Base-by-base conservation (phyloP, 2,329 filamentous ascomycete genomes). In the Chrysosporium queenslandicum region DNA sequence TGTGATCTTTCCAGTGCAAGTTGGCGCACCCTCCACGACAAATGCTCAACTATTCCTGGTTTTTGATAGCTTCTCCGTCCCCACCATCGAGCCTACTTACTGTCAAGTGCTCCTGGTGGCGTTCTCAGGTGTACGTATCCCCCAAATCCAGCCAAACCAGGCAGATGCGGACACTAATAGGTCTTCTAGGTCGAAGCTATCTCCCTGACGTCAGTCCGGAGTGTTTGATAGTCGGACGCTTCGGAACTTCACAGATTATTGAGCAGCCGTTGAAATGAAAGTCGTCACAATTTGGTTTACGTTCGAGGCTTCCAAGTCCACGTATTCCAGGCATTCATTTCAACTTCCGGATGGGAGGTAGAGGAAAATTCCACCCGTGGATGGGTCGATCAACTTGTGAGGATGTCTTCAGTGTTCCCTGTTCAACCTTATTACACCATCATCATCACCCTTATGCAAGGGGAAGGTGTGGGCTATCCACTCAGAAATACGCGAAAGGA, bases 361-460 rank as follows among this genome's bases (percentile, higher is more conserved):
- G 16, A 25, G 4, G 16, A n/a, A 4, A 16, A 16, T 30, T 45
- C 11, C 12, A 3, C 25, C 25, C 7, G 27, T n/a, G 14, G 12
- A n/a, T 5, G 8, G 2, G 29, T n/a, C 16, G 46, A 49, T 49
- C 21, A 25, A 39, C 46, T 37, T 18, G 21, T 16, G 20, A 30
- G 37, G 36, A 6, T 49, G 23, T 40, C 37, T 41, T 49, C 46
- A 40, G 21, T 20, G 23, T 20, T 40, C 48, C 27, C 48, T 50
- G 48, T 36, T 12, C 11, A 43, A 34, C 30, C 37, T 43, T 50
- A 34, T 37, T 36, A 16, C 37, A 23, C 18, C 18, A 7, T 32
- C 36, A 23, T 21, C 37, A 18, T 45, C 40, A 39, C 21, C 32
- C 20, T 45, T 45, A 51, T 51, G 49, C 49, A 51, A 51, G 49